Conservation (phyloP, 176 grass and related monocot genomes). For the Eragrostis curvula region DNA sequence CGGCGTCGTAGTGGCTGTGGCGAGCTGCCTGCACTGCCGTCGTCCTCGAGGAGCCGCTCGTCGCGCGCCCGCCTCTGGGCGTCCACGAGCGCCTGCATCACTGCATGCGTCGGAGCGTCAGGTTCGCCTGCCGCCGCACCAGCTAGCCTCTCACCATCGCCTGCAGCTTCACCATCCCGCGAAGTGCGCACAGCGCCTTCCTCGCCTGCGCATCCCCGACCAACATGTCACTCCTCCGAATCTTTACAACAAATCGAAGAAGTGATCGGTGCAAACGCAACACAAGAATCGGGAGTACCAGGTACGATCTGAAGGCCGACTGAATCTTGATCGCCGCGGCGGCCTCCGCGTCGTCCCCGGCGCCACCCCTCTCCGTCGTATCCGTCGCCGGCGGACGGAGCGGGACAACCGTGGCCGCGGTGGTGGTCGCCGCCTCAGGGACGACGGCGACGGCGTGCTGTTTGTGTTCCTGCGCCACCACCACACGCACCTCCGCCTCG, state of each 20-base stretch:
- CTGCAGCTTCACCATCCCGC: slow-evolving; percentile 76
- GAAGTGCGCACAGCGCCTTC: slow-evolving; percentile 73
- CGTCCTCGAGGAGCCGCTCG: slow-evolving; percentile 43
- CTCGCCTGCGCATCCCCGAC: slow-evolving; percentile 59
- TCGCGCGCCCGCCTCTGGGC: slow-evolving; percentile 24
- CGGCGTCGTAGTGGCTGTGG: background rate
- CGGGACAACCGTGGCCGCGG: background rate
- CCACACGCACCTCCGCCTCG: slow-evolving; percentile 39
- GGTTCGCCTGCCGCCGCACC: slow-evolving; percentile 64
- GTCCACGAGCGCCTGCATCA: background rate
- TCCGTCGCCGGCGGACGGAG: background rate
- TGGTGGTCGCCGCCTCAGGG: background rate
- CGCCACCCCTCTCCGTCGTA: background rate
- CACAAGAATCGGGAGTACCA: slow-evolving; percentile 39
- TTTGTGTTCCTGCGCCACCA: slow-evolving; percentile 25
- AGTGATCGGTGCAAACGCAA: background rate
- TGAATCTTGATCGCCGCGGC: slow-evolving; percentile 63
- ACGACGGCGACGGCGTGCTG: slow-evolving; percentile 7
- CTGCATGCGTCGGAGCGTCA: slow-evolving; percentile 70
- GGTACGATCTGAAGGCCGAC: slow-evolving; percentile 63
- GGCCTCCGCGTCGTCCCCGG: background rate
- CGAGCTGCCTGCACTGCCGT: background rate
- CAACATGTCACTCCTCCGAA: background rate
- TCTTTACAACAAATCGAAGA: background rate
- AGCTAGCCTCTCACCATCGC: slow-evolving; percentile 73